Conservation (phyloP, 768 basidiomycete genomes). For the Boletus subparvulus region DNA sequence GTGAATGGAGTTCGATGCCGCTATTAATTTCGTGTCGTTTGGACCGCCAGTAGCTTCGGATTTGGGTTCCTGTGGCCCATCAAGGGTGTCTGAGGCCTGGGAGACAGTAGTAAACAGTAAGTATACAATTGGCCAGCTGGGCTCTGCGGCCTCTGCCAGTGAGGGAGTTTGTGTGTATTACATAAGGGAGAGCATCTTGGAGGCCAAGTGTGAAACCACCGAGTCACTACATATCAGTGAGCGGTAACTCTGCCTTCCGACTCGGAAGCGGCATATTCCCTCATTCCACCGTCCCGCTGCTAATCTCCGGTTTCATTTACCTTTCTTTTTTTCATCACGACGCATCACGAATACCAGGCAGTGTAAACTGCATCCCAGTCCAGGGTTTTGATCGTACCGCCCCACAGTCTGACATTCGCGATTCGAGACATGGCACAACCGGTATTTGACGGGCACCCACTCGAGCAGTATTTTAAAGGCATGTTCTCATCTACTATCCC, state of each 20-base stretch:
- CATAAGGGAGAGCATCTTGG: background rate
- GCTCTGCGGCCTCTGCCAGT: too few species aligned
- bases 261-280: constrained; percentile 5
- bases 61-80: background rate
- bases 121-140: too few species aligned
- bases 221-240: background rate
- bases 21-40: background rate
- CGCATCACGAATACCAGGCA: constrained; percentile 21
- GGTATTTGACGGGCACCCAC: constrained; percentile 73
- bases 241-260: background rate
- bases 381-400: constrained; percentile 8
- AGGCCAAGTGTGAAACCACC: background rate
- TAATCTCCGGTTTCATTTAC: constrained; percentile 24
- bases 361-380: constrained; percentile 20
- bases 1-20: too few species aligned
- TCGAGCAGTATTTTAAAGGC: constrained; percentile 74
- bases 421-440: constrained; percentile 64
- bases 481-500: background rate
- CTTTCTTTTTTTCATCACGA: constrained; percentile 13
- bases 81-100: too few species aligned
- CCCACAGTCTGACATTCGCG: background rate
- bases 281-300: constrained; percentile 21
- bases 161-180: background rate
- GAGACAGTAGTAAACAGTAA: too few species aligned
- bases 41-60: background rate